These are phyloP conservation scores for Hyaloperonospora brassicae DNA, from an alignment of 352 stramenopile genomes.

Conservation along the genomic window DNA sequence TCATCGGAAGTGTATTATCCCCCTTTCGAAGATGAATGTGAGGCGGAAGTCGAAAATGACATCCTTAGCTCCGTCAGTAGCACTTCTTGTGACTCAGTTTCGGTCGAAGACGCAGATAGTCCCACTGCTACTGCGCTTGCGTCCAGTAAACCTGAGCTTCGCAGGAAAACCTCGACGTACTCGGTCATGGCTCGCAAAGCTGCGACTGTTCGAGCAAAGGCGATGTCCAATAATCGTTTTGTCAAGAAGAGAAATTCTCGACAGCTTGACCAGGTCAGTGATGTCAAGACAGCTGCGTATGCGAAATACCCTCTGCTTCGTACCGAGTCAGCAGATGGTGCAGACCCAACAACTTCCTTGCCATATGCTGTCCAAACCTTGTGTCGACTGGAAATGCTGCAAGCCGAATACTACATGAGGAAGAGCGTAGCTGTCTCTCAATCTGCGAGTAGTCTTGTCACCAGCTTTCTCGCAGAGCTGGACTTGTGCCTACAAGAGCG, in stretches of 20 bases:
- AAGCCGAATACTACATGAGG: slow-evolving; percentile 69
- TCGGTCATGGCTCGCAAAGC: slow-evolving; percentile 55
- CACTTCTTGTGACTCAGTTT: slow-evolving; percentile 14
- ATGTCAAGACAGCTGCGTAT: slow-evolving; percentile 29
- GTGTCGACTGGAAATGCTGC: slow-evolving; percentile 69
- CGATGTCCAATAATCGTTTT: slow-evolving; percentile 36
- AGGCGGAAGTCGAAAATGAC: slow-evolving; percentile 37
- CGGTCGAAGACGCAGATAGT: slow-evolving; percentile 11
- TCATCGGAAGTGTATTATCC: slow-evolving; percentile 41
- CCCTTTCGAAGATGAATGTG: slow-evolving; percentile 38
- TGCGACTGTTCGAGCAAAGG: slow-evolving; percentile 45
- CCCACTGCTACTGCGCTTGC: slow-evolving; percentile 12
- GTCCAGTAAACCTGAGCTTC: slow-evolving; percentile 11
- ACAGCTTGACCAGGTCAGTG: slow-evolving; percentile 35
- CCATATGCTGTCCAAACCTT: slow-evolving; percentile 52
- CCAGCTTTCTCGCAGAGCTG: slow-evolving; percentile 69
- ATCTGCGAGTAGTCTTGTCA: slow-evolving; percentile 71
- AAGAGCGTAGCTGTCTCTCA: slow-evolving; percentile 82
- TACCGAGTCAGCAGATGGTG: slow-evolving; percentile 48
- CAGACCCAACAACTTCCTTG: slow-evolving; percentile 44
- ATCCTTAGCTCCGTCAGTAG: slow-evolving; percentile 17
- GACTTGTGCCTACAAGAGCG: slow-evolving; percentile 62
- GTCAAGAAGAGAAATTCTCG: slow-evolving; percentile 35
- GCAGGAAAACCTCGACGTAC: slow-evolving; percentile 42
- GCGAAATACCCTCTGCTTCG: slow-evolving; percentile 65